Conservation (phyloP, 768 basidiomycete species). For the Tylopilus cervinicoccineus region DNA sequence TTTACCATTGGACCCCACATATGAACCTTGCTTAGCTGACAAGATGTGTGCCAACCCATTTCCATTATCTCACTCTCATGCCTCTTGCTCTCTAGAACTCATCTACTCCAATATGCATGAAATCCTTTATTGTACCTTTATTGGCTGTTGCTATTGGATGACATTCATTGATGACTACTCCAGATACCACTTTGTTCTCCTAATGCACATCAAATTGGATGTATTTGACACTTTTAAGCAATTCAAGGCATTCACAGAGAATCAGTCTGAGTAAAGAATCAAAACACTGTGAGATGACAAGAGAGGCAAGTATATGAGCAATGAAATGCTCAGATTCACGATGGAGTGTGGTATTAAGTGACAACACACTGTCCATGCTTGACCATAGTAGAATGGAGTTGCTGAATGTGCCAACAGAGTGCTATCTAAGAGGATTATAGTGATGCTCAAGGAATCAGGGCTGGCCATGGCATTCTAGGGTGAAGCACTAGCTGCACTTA, state of each 20-base stretch:
- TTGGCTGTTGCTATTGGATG: neutral
- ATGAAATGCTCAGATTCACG: neutral
- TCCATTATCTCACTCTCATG: neutral
- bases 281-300: neutral
- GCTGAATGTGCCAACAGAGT: neutral
- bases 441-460: neutral
- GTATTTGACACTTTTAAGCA: neutral
- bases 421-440: neutral
- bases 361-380: neutral
- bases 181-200: neutral
- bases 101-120: neutral
- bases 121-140: neutral
- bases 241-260: neutral
- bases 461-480: neutral
- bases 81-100: neutral
- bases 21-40: neutral
- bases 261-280: neutral
- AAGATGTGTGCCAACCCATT: neutral
- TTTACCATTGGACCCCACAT: neutral
- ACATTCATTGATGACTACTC: neutral
- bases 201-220: neutral
- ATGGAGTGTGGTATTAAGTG: neutral
- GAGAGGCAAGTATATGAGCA: neutral
- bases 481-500: neutral
- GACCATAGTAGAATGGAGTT: neutral